These are phyloP conservation scores for Cladosporium austrohemisphaericum DNA, from an alignment of 2,329 filamentous ascomycete species.

Conservation along the genomic window DNA sequence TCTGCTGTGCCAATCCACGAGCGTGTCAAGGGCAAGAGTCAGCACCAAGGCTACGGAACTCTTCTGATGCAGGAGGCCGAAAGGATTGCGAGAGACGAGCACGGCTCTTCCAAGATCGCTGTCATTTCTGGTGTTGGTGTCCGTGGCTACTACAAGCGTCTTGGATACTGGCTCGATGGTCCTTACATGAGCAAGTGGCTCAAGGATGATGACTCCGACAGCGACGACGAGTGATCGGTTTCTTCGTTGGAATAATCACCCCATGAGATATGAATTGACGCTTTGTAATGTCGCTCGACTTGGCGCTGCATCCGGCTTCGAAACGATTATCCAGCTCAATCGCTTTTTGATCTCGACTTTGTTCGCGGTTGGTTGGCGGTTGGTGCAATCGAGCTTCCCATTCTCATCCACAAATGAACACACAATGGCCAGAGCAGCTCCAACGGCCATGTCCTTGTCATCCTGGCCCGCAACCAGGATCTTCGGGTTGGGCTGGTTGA, in stretches of 20 bases:
- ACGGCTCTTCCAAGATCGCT: constrained; percentile 88
- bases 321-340: constrained; percentile 77
- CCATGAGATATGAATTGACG: constrained; percentile 85
- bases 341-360: constrained; percentile 75
- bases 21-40: constrained; percentile 91
- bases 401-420: constrained; percentile 68
- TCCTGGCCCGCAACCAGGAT: constrained; percentile 67
- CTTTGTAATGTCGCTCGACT: constrained; percentile 82
- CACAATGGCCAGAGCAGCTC: constrained; percentile 68
- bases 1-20: constrained; percentile 97
- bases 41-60: constrained; percentile 96
- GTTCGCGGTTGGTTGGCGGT: constrained; percentile 38
- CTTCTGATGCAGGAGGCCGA: constrained; percentile 97
- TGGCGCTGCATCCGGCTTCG: constrained; percentile 75
- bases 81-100: constrained; percentile 88
- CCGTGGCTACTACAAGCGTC: constrained; percentile 85
- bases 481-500: constrained; percentile 15
- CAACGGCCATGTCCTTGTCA: constrained; percentile 77
- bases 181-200: constrained; percentile 59
- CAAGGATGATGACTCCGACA: constrained; percentile 26
- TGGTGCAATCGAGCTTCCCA: constrained; percentile 41
- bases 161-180: constrained; percentile 91
- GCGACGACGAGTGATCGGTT: constrained; percentile 27
- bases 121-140: constrained; percentile 98
- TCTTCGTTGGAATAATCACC: constrained; percentile 19